Evolutionary conservation across 768 basidiomycete genomes (phyloP).

Genomic region (Russula emetica): DNA sequence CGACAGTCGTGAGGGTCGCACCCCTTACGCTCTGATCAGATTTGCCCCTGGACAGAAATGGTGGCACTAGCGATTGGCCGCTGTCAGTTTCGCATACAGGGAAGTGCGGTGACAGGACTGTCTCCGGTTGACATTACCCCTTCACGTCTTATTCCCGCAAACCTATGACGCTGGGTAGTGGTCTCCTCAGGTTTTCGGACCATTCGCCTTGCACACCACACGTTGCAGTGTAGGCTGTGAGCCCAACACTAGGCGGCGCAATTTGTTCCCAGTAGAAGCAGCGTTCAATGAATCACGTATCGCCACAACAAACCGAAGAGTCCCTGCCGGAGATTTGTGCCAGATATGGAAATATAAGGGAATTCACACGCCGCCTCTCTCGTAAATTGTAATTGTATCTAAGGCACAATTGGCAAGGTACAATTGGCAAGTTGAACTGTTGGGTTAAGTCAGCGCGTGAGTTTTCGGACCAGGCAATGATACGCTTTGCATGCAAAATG

Average conservation of each 20-base stretch:
- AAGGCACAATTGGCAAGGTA: neutral
- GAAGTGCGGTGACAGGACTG: neutral
- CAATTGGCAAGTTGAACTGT: neutral
- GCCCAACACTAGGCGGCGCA: conserved; percentile 1
- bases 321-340: neutral
- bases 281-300: neutral
- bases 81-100: conserved; percentile 4
- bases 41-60: neutral
- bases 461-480: neutral
- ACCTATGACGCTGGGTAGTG: neutral
- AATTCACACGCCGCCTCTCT: conserved; percentile 1
- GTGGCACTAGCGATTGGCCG: neutral
- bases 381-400: neutral
- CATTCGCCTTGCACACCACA: neutral
- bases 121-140: conserved; percentile 5
- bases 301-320: neutral
- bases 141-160: conserved; percentile 7
- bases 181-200: neutral
- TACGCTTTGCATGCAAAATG: neutral
- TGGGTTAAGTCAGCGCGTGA: neutral
- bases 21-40: conserved; percentile 4
- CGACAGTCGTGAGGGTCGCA: neutral
- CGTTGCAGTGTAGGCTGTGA: neutral
- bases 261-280: neutral
- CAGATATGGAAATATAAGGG: neutral